phyloP scores from a whole-genome alignment of 805 yeast genomes.

The Yarrowia bubula region DNA sequence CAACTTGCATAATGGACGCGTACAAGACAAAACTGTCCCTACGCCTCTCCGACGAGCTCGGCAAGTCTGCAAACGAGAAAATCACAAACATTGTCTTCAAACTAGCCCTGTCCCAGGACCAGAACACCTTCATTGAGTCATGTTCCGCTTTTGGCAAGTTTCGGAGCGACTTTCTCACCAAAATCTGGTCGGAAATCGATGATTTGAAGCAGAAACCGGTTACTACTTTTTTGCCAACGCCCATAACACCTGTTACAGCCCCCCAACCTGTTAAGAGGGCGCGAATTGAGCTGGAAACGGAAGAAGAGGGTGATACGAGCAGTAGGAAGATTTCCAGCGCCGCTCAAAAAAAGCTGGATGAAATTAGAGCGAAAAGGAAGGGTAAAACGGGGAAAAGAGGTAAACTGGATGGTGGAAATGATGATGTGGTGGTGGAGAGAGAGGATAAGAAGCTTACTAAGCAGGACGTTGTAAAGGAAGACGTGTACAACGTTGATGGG shows the following conservation, averaged over 20 bases:
- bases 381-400: background rate
- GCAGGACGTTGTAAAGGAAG: background rate
- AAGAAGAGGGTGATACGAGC: background rate
- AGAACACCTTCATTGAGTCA: conserved; percentile 31
- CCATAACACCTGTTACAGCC: background rate
- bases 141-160: conserved; percentile 36
- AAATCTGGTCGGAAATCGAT: conserved; percentile 29
- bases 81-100: conserved; percentile 31
- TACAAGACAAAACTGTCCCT: conserved; percentile 29
- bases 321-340: conserved; percentile 8
- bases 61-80: conserved; percentile 29
- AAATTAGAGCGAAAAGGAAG: conserved; percentile 24
- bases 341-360: conserved; percentile 29
- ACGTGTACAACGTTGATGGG: background rate
- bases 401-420: background rate
- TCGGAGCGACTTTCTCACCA: conserved; percentile 30
- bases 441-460: background rate
- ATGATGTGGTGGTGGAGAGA: background rate
- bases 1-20: background rate
- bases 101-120: conserved; percentile 29
- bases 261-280: background rate
- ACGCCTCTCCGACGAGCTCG: conserved; percentile 32
- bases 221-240: background rate
- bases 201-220: background rate
- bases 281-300: background rate